These are phyloP conservation scores for Pichia manshurica DNA, from an alignment of 805 yeast genomes.

Conservation along the genomic window DNA sequence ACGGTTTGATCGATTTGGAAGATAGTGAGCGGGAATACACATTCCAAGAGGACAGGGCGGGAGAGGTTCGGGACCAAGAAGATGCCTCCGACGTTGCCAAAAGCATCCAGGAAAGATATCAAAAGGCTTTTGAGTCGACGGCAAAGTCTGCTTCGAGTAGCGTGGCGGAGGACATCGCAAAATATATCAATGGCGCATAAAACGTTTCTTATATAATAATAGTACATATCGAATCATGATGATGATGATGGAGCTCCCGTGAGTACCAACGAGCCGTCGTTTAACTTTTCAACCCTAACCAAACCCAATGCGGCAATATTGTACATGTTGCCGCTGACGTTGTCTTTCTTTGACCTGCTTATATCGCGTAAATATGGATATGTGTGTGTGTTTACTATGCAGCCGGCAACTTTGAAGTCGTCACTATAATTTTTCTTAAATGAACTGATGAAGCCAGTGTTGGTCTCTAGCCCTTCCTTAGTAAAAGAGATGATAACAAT, in stretches of 20 bases:
- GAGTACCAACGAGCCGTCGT: constrained; percentile 20
- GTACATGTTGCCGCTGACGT: constrained; percentile 18
- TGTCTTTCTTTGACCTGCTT: constrained; percentile 6
- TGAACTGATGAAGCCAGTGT: constrained; percentile 5
- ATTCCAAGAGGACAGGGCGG: constrained; percentile 56
- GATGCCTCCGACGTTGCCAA: constrained; percentile 46
- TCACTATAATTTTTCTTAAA: constrained; percentile 2
- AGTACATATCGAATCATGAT: too few relatives aligned
- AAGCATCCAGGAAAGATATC: constrained; percentile 61
- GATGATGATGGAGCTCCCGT: too few relatives aligned
- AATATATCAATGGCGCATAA: constrained; percentile 39
- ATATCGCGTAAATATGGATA: constrained; percentile 21
- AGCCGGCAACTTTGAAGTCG: constrained; percentile 15
- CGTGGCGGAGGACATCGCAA: constrained; percentile 69
- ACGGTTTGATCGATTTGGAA: constrained; percentile 42
- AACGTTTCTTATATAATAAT: not conserved
- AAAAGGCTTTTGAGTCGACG: constrained; percentile 60
- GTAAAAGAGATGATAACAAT: constrained; percentile 8
- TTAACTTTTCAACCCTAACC: constrained; percentile 18
- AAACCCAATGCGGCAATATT: constrained; percentile 24
- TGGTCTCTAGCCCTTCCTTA: constrained; percentile 3
- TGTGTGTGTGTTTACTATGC: constrained; percentile 21
- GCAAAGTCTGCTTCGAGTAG: constrained; percentile 57
- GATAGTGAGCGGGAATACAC: constrained; percentile 57
- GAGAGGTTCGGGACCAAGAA: constrained; percentile 47